Evolutionary conservation across 768 basidiomycete species (phyloP).

Genomic region (Mrakia frigida): DNA sequence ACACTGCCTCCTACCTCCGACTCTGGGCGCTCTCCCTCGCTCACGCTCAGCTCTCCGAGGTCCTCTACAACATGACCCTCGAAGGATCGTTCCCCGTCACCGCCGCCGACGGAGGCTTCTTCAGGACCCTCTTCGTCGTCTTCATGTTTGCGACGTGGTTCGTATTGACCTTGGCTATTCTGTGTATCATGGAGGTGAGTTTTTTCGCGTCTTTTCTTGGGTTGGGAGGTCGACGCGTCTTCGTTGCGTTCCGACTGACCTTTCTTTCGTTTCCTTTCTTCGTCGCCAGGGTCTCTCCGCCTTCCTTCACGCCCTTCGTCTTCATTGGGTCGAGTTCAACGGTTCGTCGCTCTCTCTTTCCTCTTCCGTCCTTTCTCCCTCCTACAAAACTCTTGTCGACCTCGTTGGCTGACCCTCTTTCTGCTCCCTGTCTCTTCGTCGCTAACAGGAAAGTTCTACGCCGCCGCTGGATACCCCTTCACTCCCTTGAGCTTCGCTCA

Average conservation of each 20-base stretch:
- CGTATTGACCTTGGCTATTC: slow-evolving; percentile 61
- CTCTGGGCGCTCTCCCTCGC: slow-evolving; percentile 97
- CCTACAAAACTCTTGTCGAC: neutral
- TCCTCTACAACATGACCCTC: slow-evolving; percentile 70
- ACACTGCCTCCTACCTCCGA: slow-evolving; percentile 62
- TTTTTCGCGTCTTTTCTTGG: slow-evolving; percentile 29
- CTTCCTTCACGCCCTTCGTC: slow-evolving; percentile 88
- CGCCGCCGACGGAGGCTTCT: slow-evolving; percentile 47
- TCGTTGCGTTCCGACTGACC: slow-evolving; percentile 2
- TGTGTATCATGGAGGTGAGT: slow-evolving; percentile 94
- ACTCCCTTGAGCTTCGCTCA: neutral
- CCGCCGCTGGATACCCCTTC: slow-evolving; percentile 7
- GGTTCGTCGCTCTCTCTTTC: slow-evolving; percentile 68
- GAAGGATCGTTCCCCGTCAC: slow-evolving; percentile 45
- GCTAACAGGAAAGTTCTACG: neutral
- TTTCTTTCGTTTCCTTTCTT: neutral
- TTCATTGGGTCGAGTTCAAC: slow-evolving; percentile 97
- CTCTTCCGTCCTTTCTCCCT: neutral
- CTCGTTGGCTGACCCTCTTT: neutral
- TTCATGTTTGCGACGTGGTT: slow-evolving; percentile 80
- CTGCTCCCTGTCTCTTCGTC: neutral
- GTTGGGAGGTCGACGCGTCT: neutral
- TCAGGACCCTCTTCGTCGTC: slow-evolving; percentile 52
- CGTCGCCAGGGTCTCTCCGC: slow-evolving; percentile 73
- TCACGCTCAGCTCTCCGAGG: slow-evolving; percentile 90